These are phyloP conservation scores for Amanita inopinata DNA, from an alignment of 768 basidiomycete genomes.

Conservation along the genomic window DNA sequence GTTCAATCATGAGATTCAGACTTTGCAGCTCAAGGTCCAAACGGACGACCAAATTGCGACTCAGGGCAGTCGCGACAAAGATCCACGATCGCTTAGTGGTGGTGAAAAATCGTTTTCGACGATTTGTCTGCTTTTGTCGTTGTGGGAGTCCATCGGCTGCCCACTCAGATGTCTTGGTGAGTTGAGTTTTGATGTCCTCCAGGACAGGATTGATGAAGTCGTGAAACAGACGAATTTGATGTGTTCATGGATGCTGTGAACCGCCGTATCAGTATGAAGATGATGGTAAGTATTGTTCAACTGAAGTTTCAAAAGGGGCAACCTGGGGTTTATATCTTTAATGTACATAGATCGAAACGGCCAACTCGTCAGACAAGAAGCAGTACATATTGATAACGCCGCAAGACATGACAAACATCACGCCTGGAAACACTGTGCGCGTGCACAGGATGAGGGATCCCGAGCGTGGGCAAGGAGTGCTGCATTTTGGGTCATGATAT, in stretches of 20 bases:
- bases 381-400: conserved; percentile 96
- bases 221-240: conserved; percentile 79
- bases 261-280: conserved; percentile 86
- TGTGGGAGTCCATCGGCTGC: conserved; percentile 95
- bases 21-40: conserved; percentile 62
- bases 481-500: conserved; percentile 20
- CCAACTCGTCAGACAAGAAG: conserved; percentile 76
- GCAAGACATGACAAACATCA: conserved; percentile 78
- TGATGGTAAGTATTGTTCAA: conserved; percentile 56
- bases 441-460: conserved; percentile 76
- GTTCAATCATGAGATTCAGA: conserved; percentile 68
- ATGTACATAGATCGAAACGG: conserved; percentile 66
- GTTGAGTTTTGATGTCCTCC: conserved; percentile 13
- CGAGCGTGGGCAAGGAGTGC: conserved; percentile 50
- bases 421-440: conserved; percentile 56
- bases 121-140: conserved; percentile 83
- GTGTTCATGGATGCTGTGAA: conserved; percentile 97
- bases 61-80: conserved; percentile 61
- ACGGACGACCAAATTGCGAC: conserved; percentile 71
- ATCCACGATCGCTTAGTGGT: conserved; percentile 79
- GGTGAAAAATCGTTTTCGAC: conserved; percentile 98
- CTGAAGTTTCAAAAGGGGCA: not conserved
- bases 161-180: conserved; percentile 85
- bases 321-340: not conserved
- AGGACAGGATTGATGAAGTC: not conserved